Conservation (phyloP, 176 grass and related monocot species). For the Phragmites australis region DNA sequence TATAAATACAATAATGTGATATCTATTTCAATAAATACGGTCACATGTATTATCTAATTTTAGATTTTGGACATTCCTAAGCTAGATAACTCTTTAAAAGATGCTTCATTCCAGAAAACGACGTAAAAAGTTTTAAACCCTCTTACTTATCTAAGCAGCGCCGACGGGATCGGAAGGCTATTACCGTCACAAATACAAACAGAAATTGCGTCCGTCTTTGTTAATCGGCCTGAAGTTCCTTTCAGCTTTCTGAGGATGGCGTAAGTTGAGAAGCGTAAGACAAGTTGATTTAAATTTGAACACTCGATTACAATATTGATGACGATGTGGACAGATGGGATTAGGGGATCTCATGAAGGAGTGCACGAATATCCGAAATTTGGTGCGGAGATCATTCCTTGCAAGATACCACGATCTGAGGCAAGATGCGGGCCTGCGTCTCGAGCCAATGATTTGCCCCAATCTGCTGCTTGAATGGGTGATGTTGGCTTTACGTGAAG, state of each 20-base stretch:
- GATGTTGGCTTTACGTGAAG: background rate
- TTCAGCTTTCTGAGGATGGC: background rate
- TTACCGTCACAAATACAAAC: background rate
- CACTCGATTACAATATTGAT: background rate
- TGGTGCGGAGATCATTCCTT: constrained; percentile 35
- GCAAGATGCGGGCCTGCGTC: background rate
- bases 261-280: constrained; percentile 1
- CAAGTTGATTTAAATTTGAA: background rate
- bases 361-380: constrained; percentile 37
- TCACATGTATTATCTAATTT: too few relatives aligned
- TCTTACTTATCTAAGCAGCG: too few relatives aligned
- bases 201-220: background rate
- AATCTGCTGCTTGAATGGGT: too few relatives aligned
- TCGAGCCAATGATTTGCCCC: constrained; percentile 6
- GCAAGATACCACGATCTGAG: constrained; percentile 26
- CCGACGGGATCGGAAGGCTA: background rate
- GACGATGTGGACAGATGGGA: background rate
- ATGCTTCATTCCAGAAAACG: too few relatives aligned
- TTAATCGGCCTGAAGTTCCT: background rate
- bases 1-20: too few relatives aligned
- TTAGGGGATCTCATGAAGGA: background rate
- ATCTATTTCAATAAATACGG: too few relatives aligned
- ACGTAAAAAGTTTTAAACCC: too few relatives aligned
- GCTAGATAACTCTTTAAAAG: too few relatives aligned
- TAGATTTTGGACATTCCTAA: too few relatives aligned